phyloP scores from a whole-genome alignment of 2,329 filamentous ascomycete species.

The Colletotrichum aenigma region DNA sequence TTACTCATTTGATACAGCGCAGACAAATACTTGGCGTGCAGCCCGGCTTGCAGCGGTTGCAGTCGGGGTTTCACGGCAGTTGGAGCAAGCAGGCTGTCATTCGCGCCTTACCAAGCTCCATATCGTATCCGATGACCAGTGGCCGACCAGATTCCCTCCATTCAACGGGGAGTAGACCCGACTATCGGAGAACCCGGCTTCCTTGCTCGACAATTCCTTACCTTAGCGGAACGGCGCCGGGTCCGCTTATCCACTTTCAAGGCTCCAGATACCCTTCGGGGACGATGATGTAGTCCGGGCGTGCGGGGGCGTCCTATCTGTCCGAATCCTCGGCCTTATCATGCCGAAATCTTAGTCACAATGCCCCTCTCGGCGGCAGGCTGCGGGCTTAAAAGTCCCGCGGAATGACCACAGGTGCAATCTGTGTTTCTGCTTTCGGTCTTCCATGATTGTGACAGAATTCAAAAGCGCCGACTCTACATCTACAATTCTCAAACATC shows the following conservation, averaged over 20 bases:
- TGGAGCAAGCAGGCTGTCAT: neutral
- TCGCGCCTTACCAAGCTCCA: neutral
- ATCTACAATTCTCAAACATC: neutral
- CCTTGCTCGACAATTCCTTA: conserved; percentile 17
- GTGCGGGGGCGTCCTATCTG: neutral
- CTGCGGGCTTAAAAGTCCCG: neutral
- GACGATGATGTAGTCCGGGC: neutral
- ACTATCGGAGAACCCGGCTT: neutral
- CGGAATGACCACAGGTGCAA: neutral
- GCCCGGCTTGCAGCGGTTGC: neutral
- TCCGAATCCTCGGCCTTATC: neutral
- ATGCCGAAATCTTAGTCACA: neutral
- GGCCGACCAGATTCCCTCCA: neutral
- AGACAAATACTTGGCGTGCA: neutral
- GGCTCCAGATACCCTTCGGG: conserved; percentile 17
- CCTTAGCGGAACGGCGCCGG: conserved; percentile 15
- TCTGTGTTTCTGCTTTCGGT: neutral
- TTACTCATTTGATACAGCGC: neutral
- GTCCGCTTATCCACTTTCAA: neutral
- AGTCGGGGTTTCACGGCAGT: neutral
- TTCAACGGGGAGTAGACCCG: neutral
- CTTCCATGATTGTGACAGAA: neutral
- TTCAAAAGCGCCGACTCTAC: neutral
- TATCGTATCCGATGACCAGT: neutral
- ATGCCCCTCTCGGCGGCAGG: neutral